These are phyloP conservation scores for Hymenoscyphus fructigenus DNA, from an alignment of 2,329 filamentous ascomycete species.

Conservation along the genomic window DNA sequence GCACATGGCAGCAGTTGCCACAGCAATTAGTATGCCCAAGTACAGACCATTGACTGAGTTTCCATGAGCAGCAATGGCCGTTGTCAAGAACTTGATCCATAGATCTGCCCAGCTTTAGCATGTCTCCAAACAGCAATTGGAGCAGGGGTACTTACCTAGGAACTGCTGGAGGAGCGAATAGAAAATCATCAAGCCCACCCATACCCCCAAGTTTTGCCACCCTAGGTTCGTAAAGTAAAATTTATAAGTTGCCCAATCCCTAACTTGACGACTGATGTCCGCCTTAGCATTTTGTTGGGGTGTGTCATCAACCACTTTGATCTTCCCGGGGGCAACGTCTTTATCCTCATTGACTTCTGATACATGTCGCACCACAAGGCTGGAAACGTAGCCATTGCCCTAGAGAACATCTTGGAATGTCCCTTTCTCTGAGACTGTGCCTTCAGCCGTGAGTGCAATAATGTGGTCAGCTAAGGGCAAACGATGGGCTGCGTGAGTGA, in stretches of 20 bases:
- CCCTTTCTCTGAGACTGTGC: constrained; percentile 36
- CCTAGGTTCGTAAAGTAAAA: constrained; percentile 30
- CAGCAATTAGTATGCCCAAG: constrained; percentile 20
- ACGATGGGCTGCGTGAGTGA: constrained; percentile 35
- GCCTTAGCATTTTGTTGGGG: neutral
- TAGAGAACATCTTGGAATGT: constrained; percentile 11
- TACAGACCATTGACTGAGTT: constrained; percentile 27
- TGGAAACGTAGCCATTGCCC: constrained; percentile 23
- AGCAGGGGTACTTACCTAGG: too few species aligned
- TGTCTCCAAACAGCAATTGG: too few species aligned
- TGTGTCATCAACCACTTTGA: neutral
- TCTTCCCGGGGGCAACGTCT: neutral
- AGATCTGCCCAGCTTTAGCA: neutral
- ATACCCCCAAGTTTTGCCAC: constrained; percentile 10
- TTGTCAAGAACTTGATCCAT: constrained; percentile 43
- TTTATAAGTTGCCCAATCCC: constrained; percentile 29
- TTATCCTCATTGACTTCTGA: neutral
- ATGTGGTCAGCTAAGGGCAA: constrained; percentile 25
- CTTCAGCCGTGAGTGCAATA: constrained; percentile 37
- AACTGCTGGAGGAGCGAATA: too few species aligned
- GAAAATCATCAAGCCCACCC: too few species aligned
- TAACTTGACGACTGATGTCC: constrained; percentile 16
- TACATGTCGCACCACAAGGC: constrained; percentile 7
- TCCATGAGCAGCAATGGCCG: constrained; percentile 21
- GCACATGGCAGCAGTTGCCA: constrained; percentile 28